These are phyloP conservation scores for Lepiota venenata DNA, from an alignment of 768 basidiomycete genomes.

Conservation along the genomic window DNA sequence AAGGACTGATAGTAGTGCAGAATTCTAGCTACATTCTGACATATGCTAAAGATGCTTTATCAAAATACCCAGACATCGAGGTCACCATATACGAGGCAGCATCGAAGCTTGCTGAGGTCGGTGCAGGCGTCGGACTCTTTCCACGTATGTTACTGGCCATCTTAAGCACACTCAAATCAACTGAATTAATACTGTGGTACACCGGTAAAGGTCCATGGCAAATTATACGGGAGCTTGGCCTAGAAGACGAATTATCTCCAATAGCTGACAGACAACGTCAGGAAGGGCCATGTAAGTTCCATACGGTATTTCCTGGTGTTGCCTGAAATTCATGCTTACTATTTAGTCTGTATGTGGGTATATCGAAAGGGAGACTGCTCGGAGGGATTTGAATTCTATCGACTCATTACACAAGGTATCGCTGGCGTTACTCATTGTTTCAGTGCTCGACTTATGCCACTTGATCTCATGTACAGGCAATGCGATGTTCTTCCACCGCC, in stretches of 20 bases:
- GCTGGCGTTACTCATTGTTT: not conserved
- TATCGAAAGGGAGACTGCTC: conserved; percentile 17
- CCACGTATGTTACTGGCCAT: conserved; percentile 28
- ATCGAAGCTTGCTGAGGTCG: conserved; percentile 44
- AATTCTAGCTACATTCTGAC: conserved; percentile 5
- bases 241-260: conserved; percentile 41
- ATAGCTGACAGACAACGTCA: conserved; percentile 30
- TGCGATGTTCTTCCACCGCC: conserved; percentile 54
- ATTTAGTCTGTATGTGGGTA: conserved; percentile 44
- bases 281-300: conserved; percentile 35
- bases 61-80: conserved; percentile 48
- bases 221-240: conserved; percentile 36
- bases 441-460: conserved; percentile 7
- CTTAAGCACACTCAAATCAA: not conserved
- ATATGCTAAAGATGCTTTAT: conserved; percentile 31
- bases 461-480: conserved; percentile 30
- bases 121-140: conserved; percentile 57
- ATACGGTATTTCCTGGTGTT: too few species aligned
- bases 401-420: conserved; percentile 11
- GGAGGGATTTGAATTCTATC: conserved; percentile 17
- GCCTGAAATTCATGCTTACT: not conserved
- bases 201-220: conserved; percentile 41
- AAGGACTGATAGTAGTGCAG: too few species aligned
- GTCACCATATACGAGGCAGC: conserved; percentile 55
- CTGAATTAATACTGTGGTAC: not conserved